Evolutionary conservation across 148 eudicot genomes (phyloP).

Genomic region (Dianthus caryophyllus): DNA sequence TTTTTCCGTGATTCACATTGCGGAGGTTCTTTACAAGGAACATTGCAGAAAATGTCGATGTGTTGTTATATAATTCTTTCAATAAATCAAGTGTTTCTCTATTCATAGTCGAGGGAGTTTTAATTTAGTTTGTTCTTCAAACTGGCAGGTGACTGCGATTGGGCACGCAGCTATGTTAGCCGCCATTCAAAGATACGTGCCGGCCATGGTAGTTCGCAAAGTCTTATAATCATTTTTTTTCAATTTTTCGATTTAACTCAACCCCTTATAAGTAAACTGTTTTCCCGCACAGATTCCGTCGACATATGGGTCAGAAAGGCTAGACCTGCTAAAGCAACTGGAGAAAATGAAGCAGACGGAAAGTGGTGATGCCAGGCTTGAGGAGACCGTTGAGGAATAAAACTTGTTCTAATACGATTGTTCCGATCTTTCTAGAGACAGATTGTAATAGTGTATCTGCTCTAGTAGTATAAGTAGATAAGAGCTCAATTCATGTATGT

Average conservation of each 20-base stretch:
- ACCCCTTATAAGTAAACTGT: slow-evolving; percentile 8
- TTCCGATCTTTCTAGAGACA: too few species aligned
- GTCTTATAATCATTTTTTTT: background rate
- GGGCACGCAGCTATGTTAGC: slow-evolving; percentile 99
- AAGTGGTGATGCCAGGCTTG: slow-evolving; percentile 38
- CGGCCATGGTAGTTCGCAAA: slow-evolving; percentile 55
- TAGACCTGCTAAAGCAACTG: slow-evolving; percentile 82
- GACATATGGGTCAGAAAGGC: slow-evolving; percentile 84
- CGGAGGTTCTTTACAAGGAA: background rate
- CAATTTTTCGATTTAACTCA: background rate
- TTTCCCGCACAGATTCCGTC: slow-evolving; percentile 65
- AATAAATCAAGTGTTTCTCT: background rate
- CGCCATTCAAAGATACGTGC: slow-evolving; percentile 92
- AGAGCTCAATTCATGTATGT: too few species aligned
- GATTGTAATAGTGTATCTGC: too few species aligned
- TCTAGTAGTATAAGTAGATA: too few species aligned
- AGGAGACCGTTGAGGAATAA: slow-evolving; percentile 50
- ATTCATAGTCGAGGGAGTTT: background rate
- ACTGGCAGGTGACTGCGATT: slow-evolving; percentile 87
- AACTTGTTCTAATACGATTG: background rate
- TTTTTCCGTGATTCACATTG: background rate
- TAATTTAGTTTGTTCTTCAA: slow-evolving; percentile 3
- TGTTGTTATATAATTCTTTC: background rate
- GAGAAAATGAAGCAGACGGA: slow-evolving; percentile 81
- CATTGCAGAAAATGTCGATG: background rate